A percentile compares a stretch with the other conserved stretches of the same genome.
Evolutionary conservation across 2,329 filamentous ascomycete species (phyloP).

Genomic region (Cadophora gregata): DNA sequence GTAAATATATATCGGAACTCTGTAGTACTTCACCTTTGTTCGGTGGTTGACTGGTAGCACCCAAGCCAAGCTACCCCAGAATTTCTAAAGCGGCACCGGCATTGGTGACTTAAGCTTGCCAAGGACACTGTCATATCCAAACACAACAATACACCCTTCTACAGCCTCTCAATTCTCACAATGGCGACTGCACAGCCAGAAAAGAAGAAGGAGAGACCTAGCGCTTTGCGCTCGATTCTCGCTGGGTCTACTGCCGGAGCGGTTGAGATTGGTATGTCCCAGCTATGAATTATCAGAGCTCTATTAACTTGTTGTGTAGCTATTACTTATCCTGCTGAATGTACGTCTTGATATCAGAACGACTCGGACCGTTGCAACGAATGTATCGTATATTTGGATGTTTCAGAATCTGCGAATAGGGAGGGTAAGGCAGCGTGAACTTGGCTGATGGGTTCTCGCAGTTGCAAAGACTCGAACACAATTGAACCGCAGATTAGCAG

Average conservation of each 20-base stretch:
- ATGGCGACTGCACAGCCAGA: slow-evolving; percentile 35
- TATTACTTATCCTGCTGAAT: slow-evolving; percentile 94
- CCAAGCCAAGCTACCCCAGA: slow-evolving; percentile 3
- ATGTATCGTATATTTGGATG: no score
- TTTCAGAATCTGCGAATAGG: no score
- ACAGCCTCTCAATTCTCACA: neutral
- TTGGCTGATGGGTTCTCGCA: slow-evolving; percentile 25
- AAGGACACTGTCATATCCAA: neutral
- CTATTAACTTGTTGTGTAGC: slow-evolving; percentile 51
- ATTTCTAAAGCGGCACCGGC: slow-evolving; percentile 19
- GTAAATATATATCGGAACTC: no score
- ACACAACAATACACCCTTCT: neutral
- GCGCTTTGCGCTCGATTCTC: slow-evolving; percentile 84
- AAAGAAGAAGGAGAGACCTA: slow-evolving; percentile 63
- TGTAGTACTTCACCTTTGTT: no score
- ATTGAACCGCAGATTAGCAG: slow-evolving; percentile 82
- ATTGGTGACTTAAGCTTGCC: slow-evolving; percentile 21
- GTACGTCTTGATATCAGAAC: slow-evolving; percentile 54
- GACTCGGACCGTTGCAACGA: no score
- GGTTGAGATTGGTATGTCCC: slow-evolving; percentile 79
- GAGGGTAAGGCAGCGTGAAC: no score
- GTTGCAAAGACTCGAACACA: slow-evolving; percentile 94
- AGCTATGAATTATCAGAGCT: slow-evolving; percentile 17
- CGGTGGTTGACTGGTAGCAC: no score
- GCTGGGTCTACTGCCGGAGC: slow-evolving; percentile 94